Percentiles rank a stretch among this genome's conserved stretches.
These are phyloP conservation scores for Xylaria grammica DNA, from an alignment of 495 filamentous ascomycete species.

Conservation along the genomic window DNA sequence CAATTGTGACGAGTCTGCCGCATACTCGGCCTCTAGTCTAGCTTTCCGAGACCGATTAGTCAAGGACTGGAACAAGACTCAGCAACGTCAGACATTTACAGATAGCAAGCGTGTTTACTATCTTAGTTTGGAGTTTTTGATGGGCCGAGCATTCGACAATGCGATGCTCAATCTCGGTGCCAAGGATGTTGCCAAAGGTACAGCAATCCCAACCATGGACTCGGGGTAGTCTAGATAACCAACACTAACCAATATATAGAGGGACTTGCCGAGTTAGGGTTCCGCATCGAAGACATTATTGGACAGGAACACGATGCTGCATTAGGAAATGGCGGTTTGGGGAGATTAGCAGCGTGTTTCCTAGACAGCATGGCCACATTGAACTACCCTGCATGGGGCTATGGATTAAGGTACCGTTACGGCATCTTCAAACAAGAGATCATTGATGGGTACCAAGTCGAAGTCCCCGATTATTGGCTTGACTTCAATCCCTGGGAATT, in stretches of 20 bases:
- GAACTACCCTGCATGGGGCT: conserved; percentile 97
- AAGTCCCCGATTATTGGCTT: conserved; percentile 98
- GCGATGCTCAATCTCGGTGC: conserved; percentile 94
- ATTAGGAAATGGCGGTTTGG: conserved; percentile 93
- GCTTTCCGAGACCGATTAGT: conserved; percentile 92
- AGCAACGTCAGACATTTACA: conserved; percentile 88
- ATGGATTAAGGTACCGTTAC: conserved; percentile 92
- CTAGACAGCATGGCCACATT: conserved; percentile 93
- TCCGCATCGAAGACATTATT: conserved; percentile 96
- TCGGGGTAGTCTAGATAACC: neutral
- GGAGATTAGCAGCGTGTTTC: conserved; percentile 94
- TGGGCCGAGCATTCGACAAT: conserved; percentile 96
- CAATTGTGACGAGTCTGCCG: conserved; percentile 96
- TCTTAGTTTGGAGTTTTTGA: conserved; percentile 93
- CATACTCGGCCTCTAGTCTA: conserved; percentile 87
- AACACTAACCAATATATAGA: conserved; percentile 51
- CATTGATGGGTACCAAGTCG: conserved; percentile 94
- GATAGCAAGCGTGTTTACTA: conserved; percentile 97
- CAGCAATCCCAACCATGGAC: neutral
- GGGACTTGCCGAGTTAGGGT: conserved; percentile 86
- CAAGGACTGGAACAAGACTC: conserved; percentile 96
- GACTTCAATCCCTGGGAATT: conserved; percentile 99
- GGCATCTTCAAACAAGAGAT: conserved; percentile 99
- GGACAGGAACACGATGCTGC: conserved; percentile 95
- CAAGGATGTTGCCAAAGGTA: conserved; percentile 83